Percentiles rank a stretch among this genome's conserved stretches.
Conservation (phyloP, 495 filamentous ascomycete species). For the Apiosordaria backusii region DNA sequence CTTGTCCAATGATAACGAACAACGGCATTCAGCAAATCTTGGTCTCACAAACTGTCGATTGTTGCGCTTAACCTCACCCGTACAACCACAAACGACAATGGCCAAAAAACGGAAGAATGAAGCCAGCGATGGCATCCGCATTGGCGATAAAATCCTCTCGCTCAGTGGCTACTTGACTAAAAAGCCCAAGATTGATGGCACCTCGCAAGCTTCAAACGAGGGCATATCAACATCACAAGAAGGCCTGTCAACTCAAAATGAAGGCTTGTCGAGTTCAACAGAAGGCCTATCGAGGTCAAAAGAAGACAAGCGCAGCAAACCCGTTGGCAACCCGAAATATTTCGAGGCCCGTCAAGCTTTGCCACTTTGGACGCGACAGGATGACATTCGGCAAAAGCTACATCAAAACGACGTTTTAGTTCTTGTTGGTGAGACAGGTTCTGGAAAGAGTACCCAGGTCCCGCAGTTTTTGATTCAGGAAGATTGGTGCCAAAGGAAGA, state of each 20-base stretch:
- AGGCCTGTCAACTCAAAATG: neutral
- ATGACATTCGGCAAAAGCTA: conserved; percentile 64
- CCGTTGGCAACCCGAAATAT: conserved; percentile 30
- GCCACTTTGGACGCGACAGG: conserved; percentile 73
- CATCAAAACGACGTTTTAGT: conserved; percentile 72
- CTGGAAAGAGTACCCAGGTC: conserved; percentile 94
- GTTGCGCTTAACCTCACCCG: neutral
- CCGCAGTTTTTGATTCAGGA: conserved; percentile 84
- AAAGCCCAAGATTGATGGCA: conserved; percentile 25
- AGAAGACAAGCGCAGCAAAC: neutral
- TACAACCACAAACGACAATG: conserved; percentile 11
- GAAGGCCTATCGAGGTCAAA: neutral
- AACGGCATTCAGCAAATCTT: neutral
- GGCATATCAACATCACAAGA: neutral
- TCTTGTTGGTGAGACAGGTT: conserved; percentile 90
- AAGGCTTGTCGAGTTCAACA: neutral
- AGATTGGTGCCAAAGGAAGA: conserved; percentile 66
- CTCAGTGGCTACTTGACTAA: conserved; percentile 41
- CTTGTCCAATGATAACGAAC: too few species aligned
- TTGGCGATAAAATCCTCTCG: conserved; percentile 40
- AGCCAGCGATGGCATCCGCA: conserved; percentile 21
- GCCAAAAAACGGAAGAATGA: conserved; percentile 27
- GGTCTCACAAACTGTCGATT: neutral
- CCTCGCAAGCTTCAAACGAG: neutral
- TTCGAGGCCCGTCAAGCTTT: conserved; percentile 54